Conservation (phyloP, 345 rosid genomes). For the Eucalyptus lansdowneana region DNA sequence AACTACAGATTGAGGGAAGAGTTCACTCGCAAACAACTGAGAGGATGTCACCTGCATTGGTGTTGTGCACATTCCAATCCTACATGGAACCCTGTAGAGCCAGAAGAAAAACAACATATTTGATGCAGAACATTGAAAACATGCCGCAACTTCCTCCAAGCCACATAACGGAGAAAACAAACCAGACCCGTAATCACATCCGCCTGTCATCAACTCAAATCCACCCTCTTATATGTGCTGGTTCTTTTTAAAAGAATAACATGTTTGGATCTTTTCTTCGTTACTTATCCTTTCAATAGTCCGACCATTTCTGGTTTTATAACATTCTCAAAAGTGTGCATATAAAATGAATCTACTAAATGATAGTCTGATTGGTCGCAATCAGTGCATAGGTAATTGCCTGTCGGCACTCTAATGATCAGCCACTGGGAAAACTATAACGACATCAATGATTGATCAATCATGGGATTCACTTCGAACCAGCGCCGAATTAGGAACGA, state of each 20-base stretch:
- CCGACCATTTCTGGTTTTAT: background rate
- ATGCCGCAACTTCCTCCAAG: background rate
- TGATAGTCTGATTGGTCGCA: background rate
- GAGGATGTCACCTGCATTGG: conserved; percentile 60
- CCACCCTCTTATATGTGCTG: background rate
- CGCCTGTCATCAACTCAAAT: background rate
- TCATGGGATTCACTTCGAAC: background rate
- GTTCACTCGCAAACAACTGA: conserved; percentile 38
- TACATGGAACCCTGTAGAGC: conserved; percentile 48
- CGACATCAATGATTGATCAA: background rate
- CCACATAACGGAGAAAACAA: background rate
- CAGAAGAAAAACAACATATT: background rate
- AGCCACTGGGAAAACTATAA: background rate
- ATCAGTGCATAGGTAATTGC: background rate
- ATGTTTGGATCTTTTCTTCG: background rate
- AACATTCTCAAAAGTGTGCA: background rate
- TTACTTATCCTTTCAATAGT: background rate
- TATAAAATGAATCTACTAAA: background rate
- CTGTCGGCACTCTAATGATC: background rate
- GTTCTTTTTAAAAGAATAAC: background rate
- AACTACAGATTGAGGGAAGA: conserved; percentile 33
- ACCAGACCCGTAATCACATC: background rate
- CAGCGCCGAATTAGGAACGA: background rate
- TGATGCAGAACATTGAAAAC: background rate
- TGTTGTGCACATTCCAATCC: conserved; percentile 50